Evolutionary conservation across 2,329 filamentous ascomycete genomes (phyloP).

Genomic region (Sporothrix luriei): DNA sequence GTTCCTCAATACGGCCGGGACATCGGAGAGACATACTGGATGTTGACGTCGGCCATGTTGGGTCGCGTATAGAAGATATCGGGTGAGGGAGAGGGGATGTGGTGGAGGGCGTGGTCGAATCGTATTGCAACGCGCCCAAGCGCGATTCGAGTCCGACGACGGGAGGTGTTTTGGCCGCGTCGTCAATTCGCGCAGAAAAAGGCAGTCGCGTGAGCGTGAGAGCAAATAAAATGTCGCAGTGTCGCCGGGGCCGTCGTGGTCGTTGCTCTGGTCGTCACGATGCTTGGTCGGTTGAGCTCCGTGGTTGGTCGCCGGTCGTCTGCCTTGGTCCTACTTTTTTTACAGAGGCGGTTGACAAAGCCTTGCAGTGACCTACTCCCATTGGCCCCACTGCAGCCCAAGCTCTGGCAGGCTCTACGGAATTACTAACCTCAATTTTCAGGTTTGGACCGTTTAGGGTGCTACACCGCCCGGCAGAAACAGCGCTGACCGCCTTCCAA

Average conservation of each 20-base stretch:
- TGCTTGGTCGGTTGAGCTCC: not conserved
- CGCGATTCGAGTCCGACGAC: not conserved
- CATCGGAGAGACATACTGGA: slow-evolving; percentile 32
- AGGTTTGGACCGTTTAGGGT: slow-evolving; percentile 8
- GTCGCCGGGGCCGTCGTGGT: not conserved
- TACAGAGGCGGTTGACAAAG: slow-evolving; percentile 12
- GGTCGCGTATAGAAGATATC: not conserved
- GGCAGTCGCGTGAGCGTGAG: not conserved
- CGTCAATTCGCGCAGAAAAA: not conserved
- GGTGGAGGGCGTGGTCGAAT: not conserved
- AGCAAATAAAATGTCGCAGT: not conserved
- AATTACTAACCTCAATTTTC: slow-evolving; percentile 33
- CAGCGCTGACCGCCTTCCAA: slow-evolving; percentile 14
- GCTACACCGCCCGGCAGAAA: slow-evolving; percentile 33
- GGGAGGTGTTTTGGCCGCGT: slow-evolving; percentile 9
- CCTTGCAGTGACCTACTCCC: slow-evolving; percentile 22
- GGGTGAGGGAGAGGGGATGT: not conserved
- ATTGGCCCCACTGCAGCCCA: slow-evolving; percentile 13
- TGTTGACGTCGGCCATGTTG: slow-evolving; percentile 36
- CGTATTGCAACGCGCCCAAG: not conserved
- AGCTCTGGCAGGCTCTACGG: not conserved
- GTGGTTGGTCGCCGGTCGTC: not conserved
- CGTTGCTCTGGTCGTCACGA: slow-evolving; percentile 16
- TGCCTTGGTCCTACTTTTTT: slow-evolving; percentile 16
- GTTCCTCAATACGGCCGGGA: not conserved